Conservation (phyloP, 208 protist genomes). For the Leishmania guyanensis region DNA sequence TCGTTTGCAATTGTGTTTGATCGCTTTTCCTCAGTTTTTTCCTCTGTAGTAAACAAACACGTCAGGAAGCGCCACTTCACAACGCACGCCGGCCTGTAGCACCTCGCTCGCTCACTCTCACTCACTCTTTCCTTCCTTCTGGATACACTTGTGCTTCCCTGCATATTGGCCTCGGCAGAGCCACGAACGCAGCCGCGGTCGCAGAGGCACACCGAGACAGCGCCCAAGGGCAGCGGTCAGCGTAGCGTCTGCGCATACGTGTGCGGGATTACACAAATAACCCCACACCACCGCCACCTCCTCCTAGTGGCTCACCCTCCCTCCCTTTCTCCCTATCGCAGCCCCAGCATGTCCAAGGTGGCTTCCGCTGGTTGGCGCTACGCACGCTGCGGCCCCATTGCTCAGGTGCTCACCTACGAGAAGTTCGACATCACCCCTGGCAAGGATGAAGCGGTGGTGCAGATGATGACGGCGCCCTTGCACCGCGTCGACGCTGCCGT, state of each 20-base stretch:
- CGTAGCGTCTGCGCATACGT: neutral
- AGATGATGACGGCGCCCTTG: constrained; percentile 60
- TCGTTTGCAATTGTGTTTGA: no score
- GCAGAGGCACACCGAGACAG: neutral
- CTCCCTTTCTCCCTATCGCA: neutral
- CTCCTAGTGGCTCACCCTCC: neutral
- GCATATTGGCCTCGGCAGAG: neutral
- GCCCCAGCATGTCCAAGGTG: constrained; percentile 48
- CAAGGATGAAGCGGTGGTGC: constrained; percentile 60
- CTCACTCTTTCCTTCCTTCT: neutral
- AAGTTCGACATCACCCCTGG: constrained; percentile 50
- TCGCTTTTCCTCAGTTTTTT: no score
- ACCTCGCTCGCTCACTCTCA: neutral
- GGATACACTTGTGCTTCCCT: neutral
- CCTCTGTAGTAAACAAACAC: no score
- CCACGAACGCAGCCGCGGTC: neutral
- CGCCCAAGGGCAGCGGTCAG: neutral
- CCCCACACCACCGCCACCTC: neutral
- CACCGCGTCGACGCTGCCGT: constrained; percentile 73
- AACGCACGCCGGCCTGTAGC: neutral
- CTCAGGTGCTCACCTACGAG: constrained; percentile 48
- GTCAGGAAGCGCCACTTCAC: neutral
- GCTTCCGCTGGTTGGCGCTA: constrained; percentile 70
- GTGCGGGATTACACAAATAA: neutral
- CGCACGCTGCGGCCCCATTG: constrained; percentile 61